These are phyloP conservation scores for Entelexis sorbosivorans DNA, from an alignment of 1,139 yeast genomes.

Conservation along the genomic window DNA sequence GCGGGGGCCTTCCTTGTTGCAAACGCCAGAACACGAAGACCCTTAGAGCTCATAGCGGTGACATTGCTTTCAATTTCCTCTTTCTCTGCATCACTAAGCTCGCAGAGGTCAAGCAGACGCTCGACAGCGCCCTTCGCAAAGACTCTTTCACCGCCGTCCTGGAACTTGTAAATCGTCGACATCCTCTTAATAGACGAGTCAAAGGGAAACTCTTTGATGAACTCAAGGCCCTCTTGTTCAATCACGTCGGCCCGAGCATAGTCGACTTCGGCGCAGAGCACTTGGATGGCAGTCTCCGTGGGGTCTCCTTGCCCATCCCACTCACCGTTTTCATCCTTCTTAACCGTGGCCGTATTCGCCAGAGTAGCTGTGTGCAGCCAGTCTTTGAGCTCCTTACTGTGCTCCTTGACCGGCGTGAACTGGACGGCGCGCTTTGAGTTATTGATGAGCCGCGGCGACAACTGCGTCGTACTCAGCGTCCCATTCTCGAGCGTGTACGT, in stretches of 20 bases:
- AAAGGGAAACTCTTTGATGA: constrained; percentile 56
- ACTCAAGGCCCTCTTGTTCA: constrained; percentile 22
- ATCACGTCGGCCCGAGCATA: constrained; percentile 39
- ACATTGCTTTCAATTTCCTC: constrained; percentile 44
- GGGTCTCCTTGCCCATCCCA: constrained; percentile 84
- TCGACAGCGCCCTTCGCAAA: constrained; percentile 77
- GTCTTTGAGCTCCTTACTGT: constrained; percentile 28
- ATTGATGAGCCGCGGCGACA: background rate
- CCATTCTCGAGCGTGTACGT: constrained; percentile 41
- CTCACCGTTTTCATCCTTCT: constrained; percentile 26
- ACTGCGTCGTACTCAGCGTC: background rate
- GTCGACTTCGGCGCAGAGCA: constrained; percentile 50
- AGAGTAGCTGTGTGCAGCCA: constrained; percentile 56
- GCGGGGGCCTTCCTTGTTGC: constrained; percentile 30
- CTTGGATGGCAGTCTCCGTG: constrained; percentile 74
- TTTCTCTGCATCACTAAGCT: background rate
- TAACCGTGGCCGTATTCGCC: constrained; percentile 61
- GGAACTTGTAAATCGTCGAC: constrained; percentile 47
- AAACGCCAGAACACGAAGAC: constrained; percentile 65
- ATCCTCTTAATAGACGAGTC: constrained; percentile 69
- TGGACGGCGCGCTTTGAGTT: constrained; percentile 1
- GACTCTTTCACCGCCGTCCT: constrained; percentile 32
- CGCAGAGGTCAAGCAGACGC: constrained; percentile 49
- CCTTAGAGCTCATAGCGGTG: constrained; percentile 54
- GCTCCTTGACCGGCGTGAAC: constrained; percentile 25